Evolutionary conservation across 768 basidiomycete genomes (phyloP), one percentile per base, ranked within the genome.

Genomic region (Crepidotus variabilis): DNA sequence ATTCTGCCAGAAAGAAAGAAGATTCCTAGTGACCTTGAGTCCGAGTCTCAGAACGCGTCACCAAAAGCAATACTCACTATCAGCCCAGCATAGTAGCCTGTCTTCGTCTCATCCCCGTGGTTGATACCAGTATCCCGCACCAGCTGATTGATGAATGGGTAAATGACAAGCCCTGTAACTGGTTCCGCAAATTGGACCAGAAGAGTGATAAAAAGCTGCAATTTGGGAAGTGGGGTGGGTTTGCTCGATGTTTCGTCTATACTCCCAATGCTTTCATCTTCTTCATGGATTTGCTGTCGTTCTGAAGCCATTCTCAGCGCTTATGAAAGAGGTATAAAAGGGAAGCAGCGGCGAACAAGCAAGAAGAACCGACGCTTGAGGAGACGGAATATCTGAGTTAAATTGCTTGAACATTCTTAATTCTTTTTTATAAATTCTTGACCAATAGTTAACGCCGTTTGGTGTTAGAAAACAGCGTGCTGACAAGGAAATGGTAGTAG

Each of bases 21-120:
- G 78, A 79, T 67, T 77, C 74, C 77, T 79, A 54, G 24, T 50
- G 35, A 21, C n/a, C 2, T 24, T 47, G 20, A 24, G 14, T 13
- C 56, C 11, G 58, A 39, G 47, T 28, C n/a, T 14, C 20, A 33
- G 23, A 20, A 5, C 33, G 18, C 34, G 49, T 3, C 14, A 34
- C 22, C 4, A 22, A 16, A 14, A 45, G 33, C 47, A 24, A 7
- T 1, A 63, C 71, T 57, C 50, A 79, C 79, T 28, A 81, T 74
- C 33, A 80, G 53, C 6, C 78, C 79, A 48, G 77, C 78, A 65
- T 76, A 81, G 61, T 80, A 80, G 0, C 78, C 78, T 3, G 72
- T 78, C 52, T 70, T 75, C 3, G 63, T 67, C 56, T 79, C 78
- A 53, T 79, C 75, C 4, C 78, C 77, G 2, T 67, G 61, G 8